Evolutionary conservation across 2,329 filamentous ascomycete species (phyloP), one percentile per base, ranked within the genome.

Genomic region (Biscogniauxia sp.): DNA sequence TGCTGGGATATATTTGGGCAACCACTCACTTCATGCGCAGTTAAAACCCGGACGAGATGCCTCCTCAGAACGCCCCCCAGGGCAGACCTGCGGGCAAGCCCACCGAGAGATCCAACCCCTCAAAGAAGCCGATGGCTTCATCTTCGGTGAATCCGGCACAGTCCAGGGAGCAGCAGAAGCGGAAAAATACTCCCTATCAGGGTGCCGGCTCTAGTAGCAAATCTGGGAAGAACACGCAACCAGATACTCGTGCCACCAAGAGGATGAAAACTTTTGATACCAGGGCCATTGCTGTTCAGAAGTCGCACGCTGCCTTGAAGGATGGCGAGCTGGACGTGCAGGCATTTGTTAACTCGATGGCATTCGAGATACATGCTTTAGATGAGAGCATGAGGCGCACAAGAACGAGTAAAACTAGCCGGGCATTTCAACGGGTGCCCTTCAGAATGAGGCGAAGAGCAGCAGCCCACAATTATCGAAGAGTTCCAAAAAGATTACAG

Each of bases 391-490:
- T 98, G 84, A 82, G 84, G 58, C 87, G 85, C 41, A 89, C 91
- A 53, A 93, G 90, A 74, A 77, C 77, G 5, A 78, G 79, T 49
- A 78, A 80, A 57, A 79, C 84, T 51, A 88, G 86, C 60, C 84
- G 94, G 56, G 93, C 94, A 15, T 98, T 98, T 71, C 95, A 99
- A 75, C 86, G 92, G 68, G 90, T 99, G 5, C 95, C 95, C 1
- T 86, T 92, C 67, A 88, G 89, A 55, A 79, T 99, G 83, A 83
- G 95, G 66, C 83, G 95, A 65, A 84, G 95, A 68, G 97, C 94
- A 0, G 95, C 94, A 20, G 97, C 93, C 74, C 95, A 99, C 77
- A 97, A 99, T 82, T 90, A 91, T 41, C 96, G 94, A 77, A 86
- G 90, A 64, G 89, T 99, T 17, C 95, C 95, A 2, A 89, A 88